phyloP scores from a whole-genome alignment of 805 yeast genomes.

The Candida andamanensis region DNA sequence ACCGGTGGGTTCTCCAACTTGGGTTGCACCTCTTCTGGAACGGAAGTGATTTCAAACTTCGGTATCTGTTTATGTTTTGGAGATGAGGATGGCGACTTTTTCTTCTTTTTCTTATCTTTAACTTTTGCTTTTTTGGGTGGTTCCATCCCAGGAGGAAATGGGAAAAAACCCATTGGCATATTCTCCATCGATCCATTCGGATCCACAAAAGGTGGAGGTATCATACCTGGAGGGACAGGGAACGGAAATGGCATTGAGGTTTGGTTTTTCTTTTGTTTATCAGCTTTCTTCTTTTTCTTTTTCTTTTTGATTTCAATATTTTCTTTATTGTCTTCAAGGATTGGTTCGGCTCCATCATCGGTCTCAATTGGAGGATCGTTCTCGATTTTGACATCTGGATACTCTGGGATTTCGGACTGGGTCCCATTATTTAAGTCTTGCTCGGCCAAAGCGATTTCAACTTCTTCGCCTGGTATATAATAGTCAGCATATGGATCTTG shows the following conservation, averaged over 20 bases:
- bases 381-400: conserved; percentile 1
- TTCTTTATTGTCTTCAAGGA: conserved; percentile 11
- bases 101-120: conserved; percentile 15
- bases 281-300: conserved; percentile 12
- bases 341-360: no score
- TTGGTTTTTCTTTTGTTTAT: conserved; percentile 6
- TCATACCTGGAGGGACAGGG: conserved; percentile 12
- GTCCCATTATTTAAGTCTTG: background rate
- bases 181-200: conserved; percentile 5
- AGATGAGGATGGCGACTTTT: conserved; percentile 11
- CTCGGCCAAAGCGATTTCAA: no score
- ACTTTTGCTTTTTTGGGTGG: conserved; percentile 13
- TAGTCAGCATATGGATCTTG: conserved; percentile 26
- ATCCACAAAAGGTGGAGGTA: conserved; percentile 10
- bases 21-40: background rate
- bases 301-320: conserved; percentile 11
- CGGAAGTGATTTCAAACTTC: conserved; percentile 9
- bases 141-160: conserved; percentile 12
- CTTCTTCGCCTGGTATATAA: conserved; percentile 18
- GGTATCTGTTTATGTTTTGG: conserved; percentile 7
- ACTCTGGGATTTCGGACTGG: background rate
- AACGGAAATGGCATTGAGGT: conserved; percentile 10
- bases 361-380: no score
- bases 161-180: conserved; percentile 9
- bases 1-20: background rate